phyloP scores from a whole-genome alignment of 305 asterid genomes.

The Andrographis paniculata region DNA sequence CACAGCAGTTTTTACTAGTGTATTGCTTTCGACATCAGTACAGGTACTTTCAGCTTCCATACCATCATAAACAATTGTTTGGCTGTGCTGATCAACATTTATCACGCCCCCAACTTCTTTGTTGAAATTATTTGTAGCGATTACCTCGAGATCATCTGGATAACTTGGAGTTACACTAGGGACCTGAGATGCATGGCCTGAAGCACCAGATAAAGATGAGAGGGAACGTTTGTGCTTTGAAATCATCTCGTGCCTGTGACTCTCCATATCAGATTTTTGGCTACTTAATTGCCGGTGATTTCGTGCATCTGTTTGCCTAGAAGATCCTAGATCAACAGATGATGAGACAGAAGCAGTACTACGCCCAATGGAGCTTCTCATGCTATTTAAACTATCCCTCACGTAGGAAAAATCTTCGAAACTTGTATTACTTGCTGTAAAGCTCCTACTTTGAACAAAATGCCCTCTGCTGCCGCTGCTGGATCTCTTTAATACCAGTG shows the following conservation, averaged over 20 bases:
- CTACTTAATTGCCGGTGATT: conserved; percentile 57
- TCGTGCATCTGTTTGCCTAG: conserved; percentile 45
- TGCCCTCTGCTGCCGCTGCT: conserved; percentile 47
- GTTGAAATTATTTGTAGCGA: conserved; percentile 24
- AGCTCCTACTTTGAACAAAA: conserved; percentile 68
- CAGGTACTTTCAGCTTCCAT: conserved; percentile 39
- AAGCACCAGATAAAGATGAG: conserved; percentile 74
- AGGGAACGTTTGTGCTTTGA: conserved; percentile 51
- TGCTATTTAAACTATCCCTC: conserved; percentile 67
- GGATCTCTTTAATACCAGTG: conserved; percentile 61
- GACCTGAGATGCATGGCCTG: conserved; percentile 45
- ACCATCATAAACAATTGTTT: conserved; percentile 34
- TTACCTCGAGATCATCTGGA: conserved; percentile 39
- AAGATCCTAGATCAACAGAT: conserved; percentile 72
- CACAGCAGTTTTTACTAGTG: conserved; percentile 28
- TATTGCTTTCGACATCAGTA: conserved; percentile 42
- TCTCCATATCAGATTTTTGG: conserved; percentile 58
- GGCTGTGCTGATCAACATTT: conserved; percentile 28
- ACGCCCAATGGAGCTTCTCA: conserved; percentile 74
- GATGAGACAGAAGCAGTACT: conserved; percentile 75
- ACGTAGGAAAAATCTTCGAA: conserved; percentile 72
- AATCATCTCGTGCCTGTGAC: conserved; percentile 39
- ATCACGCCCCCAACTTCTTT: conserved; percentile 27
- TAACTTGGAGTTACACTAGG: conserved; percentile 40
- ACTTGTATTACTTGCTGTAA: conserved; percentile 64